Base-by-base conservation (phyloP, 768 basidiomycete genomes). In the Russula abietina region DNA sequence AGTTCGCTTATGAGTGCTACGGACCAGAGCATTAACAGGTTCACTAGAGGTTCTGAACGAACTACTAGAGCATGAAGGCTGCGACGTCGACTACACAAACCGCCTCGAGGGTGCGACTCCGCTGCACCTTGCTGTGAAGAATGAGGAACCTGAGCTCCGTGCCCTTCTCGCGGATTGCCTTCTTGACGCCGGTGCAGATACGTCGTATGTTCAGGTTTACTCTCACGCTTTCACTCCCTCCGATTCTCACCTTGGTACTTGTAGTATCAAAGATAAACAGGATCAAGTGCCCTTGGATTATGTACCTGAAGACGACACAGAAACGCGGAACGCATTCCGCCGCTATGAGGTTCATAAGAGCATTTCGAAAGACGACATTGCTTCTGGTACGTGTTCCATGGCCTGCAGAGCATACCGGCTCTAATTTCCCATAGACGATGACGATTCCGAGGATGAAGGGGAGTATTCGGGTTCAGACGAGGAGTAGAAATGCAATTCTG, bases 81-180 rank as follows among this genome's bases (percentile, higher is more conserved):
- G 90, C 75, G 91, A 93, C 69, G 89, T 92, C 55, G 91, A 94
- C 71, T 83, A 84, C 19, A 77, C 82, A 69, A 93, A 93, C 73
- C 78, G 79, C 22, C 70, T 88, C 32, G 84, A 87, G 53, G 80
- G 80, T 10, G 83, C 84, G 8, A 93, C 92, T 0, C 92, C 92
- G 4, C 77, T 94, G 17, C 91, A 93, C 72, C 79, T 91, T 28
- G 91, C 89, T 9, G 73, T 88, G 9, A 73, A 75, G 65, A 72
- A 88, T 49, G 76, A 82, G 38, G 78, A 87, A 64, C 72, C 71
- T 2, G 87, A 84, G 32, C 71, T 84, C 24, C 74, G 89, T 51
- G 70, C 73, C 53, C 74, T 77, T 52, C 76, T 90, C 9, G 81
- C 88, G 48, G 78, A 81, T 68, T 84, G 80, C 64, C 73, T 93